Conservation (phyloP, 1,284 basidiomycete species). For the Lentinus polychrous region DNA sequence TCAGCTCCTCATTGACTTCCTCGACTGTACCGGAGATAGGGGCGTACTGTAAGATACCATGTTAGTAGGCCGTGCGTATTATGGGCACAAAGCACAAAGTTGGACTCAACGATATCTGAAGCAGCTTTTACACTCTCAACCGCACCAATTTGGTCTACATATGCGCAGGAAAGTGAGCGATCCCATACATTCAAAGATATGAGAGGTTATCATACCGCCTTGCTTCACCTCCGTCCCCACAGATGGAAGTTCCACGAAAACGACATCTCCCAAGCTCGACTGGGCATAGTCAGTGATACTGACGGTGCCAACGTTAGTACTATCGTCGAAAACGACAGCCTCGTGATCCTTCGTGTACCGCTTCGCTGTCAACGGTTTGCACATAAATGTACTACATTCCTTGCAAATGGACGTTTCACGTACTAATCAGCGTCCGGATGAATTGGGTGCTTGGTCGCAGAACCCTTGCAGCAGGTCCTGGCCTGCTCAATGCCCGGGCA, state of each 20-base stretch:
- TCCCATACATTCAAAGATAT: constrained; percentile 2
- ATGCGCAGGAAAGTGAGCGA: not conserved
- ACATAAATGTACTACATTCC: not conserved
- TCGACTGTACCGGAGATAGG: constrained; percentile 84
- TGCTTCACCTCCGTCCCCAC: constrained; percentile 63
- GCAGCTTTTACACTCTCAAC: constrained; percentile 99
- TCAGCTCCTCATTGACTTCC: constrained; percentile 74
- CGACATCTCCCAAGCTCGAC: constrained; percentile 90
- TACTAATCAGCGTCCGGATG: constrained; percentile 33
- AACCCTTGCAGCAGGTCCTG: constrained; percentile 13
- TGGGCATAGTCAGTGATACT: constrained; percentile 95
- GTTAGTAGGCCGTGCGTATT: constrained; percentile 3
- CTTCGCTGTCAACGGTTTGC: constrained; percentile 47
- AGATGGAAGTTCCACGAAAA: constrained; percentile 89
- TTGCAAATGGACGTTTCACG: constrained; percentile 13
- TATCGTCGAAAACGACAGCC: constrained; percentile 76
- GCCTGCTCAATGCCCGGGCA: constrained; percentile 20
- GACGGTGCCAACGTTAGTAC: constrained; percentile 76
- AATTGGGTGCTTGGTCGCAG: constrained; percentile 15
- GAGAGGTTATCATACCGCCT: constrained; percentile 58
- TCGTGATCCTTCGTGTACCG: constrained; percentile 91
- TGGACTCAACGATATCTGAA: constrained; percentile 73
- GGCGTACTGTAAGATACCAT: constrained; percentile 58
- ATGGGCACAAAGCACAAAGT: not conserved
- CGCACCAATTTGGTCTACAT: constrained; percentile 83